Percentiles rank a stretch among this genome's conserved stretches.
phyloP scores from a whole-genome alignment of 345 rosid species.

The Brassica napus region Da-Ae NC_063447.1:45709001-45709500 shows the following conservation, averaged over 20 bases:
- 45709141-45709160: constrained; percentile 98
- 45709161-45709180: constrained; percentile 74
- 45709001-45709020: background rate
- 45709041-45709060: constrained; percentile 18
- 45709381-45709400: constrained; percentile 91
- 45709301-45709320: constrained; percentile 71
- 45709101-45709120: constrained; percentile 42
- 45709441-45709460: constrained; percentile 7
- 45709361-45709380: constrained; percentile 94
- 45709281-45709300: constrained; percentile 36
- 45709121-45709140: constrained; percentile 92
- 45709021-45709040: constrained; percentile 19
- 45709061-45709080: background rate
- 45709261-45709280: constrained; percentile 38
- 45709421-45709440: constrained; percentile 30
- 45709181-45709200: constrained; percentile 62
- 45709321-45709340: constrained; percentile 94
- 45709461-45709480: constrained; percentile 23
- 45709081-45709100: background rate
- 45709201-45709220: constrained; percentile 78
- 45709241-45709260: constrained; percentile 60
- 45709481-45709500: constrained; percentile 8
- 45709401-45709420: constrained; percentile 12
- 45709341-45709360: constrained; percentile 93
- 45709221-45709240: constrained; percentile 75